Evolutionary conservation across 257 asterid genomes (phyloP), one percentile per base, ranked within the genome.

Genomic region (Nicotiana tabacum): DNA sequence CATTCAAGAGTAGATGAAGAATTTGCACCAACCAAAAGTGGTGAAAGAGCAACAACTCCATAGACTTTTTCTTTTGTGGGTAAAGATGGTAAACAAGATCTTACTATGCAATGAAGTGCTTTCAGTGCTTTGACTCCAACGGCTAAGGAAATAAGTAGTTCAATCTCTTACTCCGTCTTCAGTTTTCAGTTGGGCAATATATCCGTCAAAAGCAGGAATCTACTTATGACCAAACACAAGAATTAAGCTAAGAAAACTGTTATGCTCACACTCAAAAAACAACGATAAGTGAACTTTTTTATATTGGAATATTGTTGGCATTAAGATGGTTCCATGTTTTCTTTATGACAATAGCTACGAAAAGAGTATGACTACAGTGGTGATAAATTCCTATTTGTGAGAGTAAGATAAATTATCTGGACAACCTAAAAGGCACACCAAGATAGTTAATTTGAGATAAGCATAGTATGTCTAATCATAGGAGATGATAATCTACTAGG

Each of bases 401-500:
- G 57, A 43, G 58, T 51, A 70, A 10, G 78, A 70, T 43, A 27
- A 43, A 21, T 21, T 43, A 53, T 43, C 4, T 46, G 78, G 60
- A 46, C 78, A 69, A 43, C 78, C 57, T 30, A 69, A 69, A 67
- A 69, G 15, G 57, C 57, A 69, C 77, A 69, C 57, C 78, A 72
- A 24, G 78, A 21, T 43, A 72, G 60, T 43, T 53, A 43, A 72
- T 21, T 72, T 72, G 60, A 46, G 78, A 72, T 43, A 43, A 17
- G n/a, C 35, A 43, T n/a, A 70, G n/a, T 21, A 46, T 12, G 78
- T 24, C 60, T 10, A 10, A 43, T 72, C 24, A 9, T 70, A 70
- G 48, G 60, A 35, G 35, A 43, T 43, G 78, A 70, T 70, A 70
- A 43, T 46, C 37, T 43, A 43, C 21, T 43, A 21, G 35, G 78